Evolutionary conservation across 2,329 filamentous ascomycete genomes (phyloP).

Genomic region (Thermothelomyces thermophilus): DNA sequence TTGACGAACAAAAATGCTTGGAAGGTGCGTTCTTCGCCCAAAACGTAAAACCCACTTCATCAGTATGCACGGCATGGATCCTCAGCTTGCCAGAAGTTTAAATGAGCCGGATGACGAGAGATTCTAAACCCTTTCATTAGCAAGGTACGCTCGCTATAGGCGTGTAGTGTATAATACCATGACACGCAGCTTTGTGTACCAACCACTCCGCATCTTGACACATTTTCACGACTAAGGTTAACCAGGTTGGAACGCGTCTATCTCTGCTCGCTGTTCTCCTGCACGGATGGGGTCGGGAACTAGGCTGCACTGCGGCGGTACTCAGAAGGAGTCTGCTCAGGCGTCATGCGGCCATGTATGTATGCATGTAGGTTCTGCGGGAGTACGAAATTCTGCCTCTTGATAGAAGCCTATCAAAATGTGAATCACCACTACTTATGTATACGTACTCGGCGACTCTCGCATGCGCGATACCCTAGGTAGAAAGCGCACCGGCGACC

Average conservation of each 20-base stretch:
- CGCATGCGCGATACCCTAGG: not conserved
- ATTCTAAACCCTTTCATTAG: not conserved
- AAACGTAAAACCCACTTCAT: not conserved
- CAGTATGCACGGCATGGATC: too few species aligned
- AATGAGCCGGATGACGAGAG: too few species aligned
- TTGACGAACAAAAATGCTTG: conserved; percentile 8
- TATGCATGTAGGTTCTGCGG: conserved; percentile 6
- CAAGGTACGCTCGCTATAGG: not conserved
- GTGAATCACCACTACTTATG: not conserved
- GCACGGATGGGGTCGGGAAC: not conserved
- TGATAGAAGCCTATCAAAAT: not conserved
- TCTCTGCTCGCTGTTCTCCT: not conserved
- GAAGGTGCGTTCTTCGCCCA: conserved; percentile 6
- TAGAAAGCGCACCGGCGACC: too few species aligned
- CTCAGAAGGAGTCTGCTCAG: not conserved
- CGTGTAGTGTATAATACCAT: not conserved
- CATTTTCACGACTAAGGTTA: not conserved
- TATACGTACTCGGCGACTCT: too few species aligned
- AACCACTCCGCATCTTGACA: not conserved
- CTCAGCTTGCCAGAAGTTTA: too few species aligned
- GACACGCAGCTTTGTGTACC: not conserved
- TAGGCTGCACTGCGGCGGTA: not conserved
- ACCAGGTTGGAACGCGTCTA: conserved; percentile 12
- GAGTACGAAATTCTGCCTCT: not conserved
- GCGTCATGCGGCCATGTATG: not conserved